Conservation (phyloP, 1,284 basidiomycete genomes). For the Boletus sp. region DNA sequence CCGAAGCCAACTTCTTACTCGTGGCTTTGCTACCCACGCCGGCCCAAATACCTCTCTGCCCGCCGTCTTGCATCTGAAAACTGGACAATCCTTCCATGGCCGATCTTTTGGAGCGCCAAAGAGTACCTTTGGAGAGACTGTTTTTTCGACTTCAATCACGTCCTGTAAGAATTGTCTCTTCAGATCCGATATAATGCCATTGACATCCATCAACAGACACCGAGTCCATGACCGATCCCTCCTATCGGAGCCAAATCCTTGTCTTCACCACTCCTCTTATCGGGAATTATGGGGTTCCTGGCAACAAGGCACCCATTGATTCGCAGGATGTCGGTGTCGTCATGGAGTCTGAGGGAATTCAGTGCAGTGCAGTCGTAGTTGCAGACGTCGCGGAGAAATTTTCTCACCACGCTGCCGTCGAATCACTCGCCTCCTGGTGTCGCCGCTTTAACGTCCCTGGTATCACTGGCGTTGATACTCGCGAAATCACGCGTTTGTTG, state of each 20-base stretch:
- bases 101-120: constrained; percentile 86
- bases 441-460: constrained; percentile 86
- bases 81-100: constrained; percentile 89
- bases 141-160: constrained; percentile 98
- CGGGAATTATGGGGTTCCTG: constrained; percentile 96
- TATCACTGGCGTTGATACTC: constrained; percentile 95
- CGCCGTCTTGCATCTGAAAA: constrained; percentile 89
- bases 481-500: constrained; percentile 89
- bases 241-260: constrained; percentile 95
- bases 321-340: constrained; percentile 84
- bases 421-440: constrained; percentile 94
- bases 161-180: constrained; percentile 62
- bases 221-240: constrained; percentile 99
- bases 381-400: constrained; percentile 93
- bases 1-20: constrained; percentile 46
- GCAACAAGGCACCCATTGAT: constrained; percentile 72
- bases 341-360: constrained; percentile 86
- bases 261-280: constrained; percentile 98
- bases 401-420: constrained; percentile 92
- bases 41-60: constrained; percentile 51
- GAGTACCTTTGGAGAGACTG: constrained; percentile 94
- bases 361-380: constrained; percentile 92
- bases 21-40: constrained; percentile 66
- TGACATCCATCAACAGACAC: constrained; percentile 60
- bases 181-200: constrained; percentile 2